Evolutionary conservation across 371 early-diverging fungal genomes (phyloP).

Genomic region (Coemansia sp.): DNA sequence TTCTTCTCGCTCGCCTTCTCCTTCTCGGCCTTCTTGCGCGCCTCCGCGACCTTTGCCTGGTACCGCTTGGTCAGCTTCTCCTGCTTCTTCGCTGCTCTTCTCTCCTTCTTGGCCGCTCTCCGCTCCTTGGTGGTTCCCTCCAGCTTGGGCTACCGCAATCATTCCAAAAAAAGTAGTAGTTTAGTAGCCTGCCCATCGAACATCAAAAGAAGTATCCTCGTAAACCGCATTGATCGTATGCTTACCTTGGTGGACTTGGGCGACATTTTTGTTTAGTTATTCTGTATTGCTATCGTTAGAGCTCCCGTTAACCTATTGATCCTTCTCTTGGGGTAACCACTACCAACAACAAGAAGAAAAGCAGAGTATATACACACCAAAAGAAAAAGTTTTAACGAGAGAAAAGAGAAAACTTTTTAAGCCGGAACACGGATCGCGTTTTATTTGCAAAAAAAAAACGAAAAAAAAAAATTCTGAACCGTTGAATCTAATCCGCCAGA

Average conservation of each 20-base stretch:
- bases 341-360: not conserved
- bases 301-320: not conserved
- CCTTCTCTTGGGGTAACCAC: not conserved
- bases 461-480: conserved; percentile 3
- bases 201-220: not conserved
- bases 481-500: not conserved
- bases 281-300: no score
- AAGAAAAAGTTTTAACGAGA: not conserved
- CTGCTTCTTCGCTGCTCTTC: conserved; percentile 4
- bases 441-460: not conserved
- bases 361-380: conserved; percentile 1
- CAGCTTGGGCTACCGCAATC: not conserved
- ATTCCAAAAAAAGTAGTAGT: not conserved
- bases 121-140: not conserved
- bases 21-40: conserved; percentile 4
- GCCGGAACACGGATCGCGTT: not conserved
- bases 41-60: not conserved
- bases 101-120: conserved; percentile 5
- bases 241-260: no score
- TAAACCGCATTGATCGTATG: no score
- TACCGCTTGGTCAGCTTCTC: conserved; percentile 1
- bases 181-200: not conserved
- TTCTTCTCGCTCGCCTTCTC: conserved; percentile 4
- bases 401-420: not conserved
- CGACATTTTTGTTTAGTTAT: no score